Evolutionary conservation across 2,329 filamentous ascomycete genomes (phyloP).

Genomic region (Chrysoporthe cubensis): DNA sequence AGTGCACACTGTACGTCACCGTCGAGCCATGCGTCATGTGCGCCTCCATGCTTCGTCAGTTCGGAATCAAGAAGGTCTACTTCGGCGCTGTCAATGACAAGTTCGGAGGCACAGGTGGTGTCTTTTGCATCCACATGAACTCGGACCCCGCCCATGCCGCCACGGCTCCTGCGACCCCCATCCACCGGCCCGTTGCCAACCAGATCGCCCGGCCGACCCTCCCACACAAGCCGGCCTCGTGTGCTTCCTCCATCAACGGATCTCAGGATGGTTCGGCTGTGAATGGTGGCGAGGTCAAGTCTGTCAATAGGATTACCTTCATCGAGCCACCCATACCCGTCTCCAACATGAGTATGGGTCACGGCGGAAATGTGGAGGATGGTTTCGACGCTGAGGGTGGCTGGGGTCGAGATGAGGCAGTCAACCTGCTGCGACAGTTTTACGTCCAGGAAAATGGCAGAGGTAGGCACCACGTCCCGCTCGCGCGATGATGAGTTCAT

Average conservation of each 20-base stretch:
- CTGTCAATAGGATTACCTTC: constrained; percentile 25
- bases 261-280: constrained; percentile 27
- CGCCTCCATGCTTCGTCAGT: constrained; percentile 86
- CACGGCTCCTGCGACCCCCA: constrained; percentile 34
- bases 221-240: constrained; percentile 25
- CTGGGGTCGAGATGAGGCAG: constrained; percentile 88
- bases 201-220: constrained; percentile 25
- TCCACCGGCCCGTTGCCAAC: constrained; percentile 34
- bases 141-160: constrained; percentile 44
- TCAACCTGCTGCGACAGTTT: constrained; percentile 88
- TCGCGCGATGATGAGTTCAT: neutral
- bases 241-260: constrained; percentile 23
- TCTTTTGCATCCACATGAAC: constrained; percentile 80
- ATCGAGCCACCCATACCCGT: constrained; percentile 26
- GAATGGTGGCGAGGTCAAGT: constrained; percentile 23
- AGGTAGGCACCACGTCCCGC: constrained; percentile 54
- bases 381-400: constrained; percentile 85
- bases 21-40: constrained; percentile 99
- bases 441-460: constrained; percentile 98
- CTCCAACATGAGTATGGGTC: constrained; percentile 43
- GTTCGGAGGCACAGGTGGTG: constrained; percentile 94
- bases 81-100: constrained; percentile 96
- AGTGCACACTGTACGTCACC: constrained; percentile 87
- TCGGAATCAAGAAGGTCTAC: constrained; percentile 85
- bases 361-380: constrained; percentile 73